phyloP scores from a whole-genome alignment of 2,329 filamentous ascomycete species.

The Drechslerella dactyloides region DNA sequence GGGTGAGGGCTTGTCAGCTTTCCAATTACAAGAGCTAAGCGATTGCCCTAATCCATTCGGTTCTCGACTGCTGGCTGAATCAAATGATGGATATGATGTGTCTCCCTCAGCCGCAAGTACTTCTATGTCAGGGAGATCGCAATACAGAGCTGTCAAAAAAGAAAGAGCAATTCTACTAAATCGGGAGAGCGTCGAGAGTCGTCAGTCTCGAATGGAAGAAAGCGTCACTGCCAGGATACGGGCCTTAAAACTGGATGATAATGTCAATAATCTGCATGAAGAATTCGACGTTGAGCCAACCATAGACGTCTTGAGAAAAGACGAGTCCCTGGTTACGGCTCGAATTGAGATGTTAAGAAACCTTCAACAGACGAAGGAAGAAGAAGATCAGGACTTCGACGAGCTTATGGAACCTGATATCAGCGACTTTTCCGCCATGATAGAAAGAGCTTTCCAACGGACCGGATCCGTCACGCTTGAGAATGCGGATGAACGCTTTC shows the following conservation, averaged over 20 bases:
- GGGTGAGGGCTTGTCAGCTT: neutral
- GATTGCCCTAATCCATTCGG: neutral
- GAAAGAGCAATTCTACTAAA: constrained; percentile 12
- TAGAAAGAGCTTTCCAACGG: constrained; percentile 4
- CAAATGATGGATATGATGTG: constrained; percentile 20
- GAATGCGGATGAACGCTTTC: constrained; percentile 20
- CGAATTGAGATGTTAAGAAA: constrained; percentile 25
- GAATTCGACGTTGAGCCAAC: constrained; percentile 13
- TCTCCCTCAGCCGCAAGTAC: constrained; percentile 5
- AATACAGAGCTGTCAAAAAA: neutral
- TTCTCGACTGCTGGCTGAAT: neutral
- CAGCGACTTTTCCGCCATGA: neutral
- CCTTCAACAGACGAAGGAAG: constrained; percentile 14
- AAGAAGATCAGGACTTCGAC: constrained; percentile 35
- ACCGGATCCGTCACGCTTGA: constrained; percentile 13
- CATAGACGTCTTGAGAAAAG: constrained; percentile 18
- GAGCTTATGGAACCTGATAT: neutral
- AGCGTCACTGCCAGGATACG: constrained; percentile 20
- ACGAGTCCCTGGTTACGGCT: constrained; percentile 10
- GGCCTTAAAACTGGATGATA: constrained; percentile 9
- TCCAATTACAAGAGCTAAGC: neutral
- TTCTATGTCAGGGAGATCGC: neutral
- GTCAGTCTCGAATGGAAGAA: constrained; percentile 4
- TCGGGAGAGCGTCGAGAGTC: neutral
- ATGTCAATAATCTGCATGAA: neutral